phyloP scores from a whole-genome alignment of 2,329 filamentous ascomycete species.

The Beauveria australis region DNA sequence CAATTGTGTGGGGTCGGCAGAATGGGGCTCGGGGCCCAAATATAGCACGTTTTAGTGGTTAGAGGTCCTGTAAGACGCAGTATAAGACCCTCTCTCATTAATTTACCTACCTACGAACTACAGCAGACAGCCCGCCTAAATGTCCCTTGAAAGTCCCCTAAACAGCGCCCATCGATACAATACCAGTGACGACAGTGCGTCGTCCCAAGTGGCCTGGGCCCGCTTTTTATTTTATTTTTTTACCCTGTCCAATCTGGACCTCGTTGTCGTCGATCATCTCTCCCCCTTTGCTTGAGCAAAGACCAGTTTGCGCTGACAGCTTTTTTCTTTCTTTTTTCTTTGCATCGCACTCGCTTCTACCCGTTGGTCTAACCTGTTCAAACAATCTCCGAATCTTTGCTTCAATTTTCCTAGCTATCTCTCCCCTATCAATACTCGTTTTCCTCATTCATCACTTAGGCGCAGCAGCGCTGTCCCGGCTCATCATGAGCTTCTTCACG shows the following conservation, averaged over 20 bases:
- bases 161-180: not conserved
- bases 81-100: not conserved
- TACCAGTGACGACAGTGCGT: not conserved
- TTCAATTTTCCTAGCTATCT: not conserved
- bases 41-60: not conserved
- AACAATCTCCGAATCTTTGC: no score
- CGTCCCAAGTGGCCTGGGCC: not conserved
- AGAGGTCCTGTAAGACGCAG: not conserved
- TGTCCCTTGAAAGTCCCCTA: not conserved
- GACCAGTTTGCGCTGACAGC: not conserved
- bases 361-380: not conserved
- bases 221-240: conserved; percentile 1
- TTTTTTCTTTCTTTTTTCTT: not conserved
- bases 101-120: not conserved
- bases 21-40: not conserved
- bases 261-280: conserved; percentile 1
- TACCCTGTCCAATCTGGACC: not conserved
- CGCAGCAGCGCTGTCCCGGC: not conserved
- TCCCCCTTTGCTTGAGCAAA: not conserved
- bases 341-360: not conserved
- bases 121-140: not conserved
- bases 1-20: not conserved
- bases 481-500: conserved; percentile 32
- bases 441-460: not conserved
- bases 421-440: not conserved